Base-by-base conservation (phyloP, 495 filamentous ascomycete genomes). In the Trichoderma virens region DNA sequence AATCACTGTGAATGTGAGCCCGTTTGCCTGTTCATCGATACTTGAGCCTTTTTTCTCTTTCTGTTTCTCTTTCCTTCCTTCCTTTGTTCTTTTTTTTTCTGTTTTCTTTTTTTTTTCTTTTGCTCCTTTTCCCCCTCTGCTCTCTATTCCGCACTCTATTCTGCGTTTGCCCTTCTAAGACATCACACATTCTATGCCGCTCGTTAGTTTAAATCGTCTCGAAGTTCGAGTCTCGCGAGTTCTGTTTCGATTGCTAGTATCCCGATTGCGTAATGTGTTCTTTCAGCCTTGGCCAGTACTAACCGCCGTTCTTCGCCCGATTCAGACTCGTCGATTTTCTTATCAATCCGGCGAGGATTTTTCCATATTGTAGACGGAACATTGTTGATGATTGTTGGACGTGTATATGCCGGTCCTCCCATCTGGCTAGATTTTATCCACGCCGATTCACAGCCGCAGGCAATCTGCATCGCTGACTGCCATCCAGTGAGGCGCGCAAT, bases 401-500 rank as follows among this genome's bases (percentile, higher is more conserved):
- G 79, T 65, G 51, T 69, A 72, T 94, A 97, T 14, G 84, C 84
- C 20, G 92, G 92, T 0, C 92, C 93, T 3, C 90, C 90, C 65
- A 86, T 73, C 63, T 85, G 82, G 0, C 85, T 88, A 13, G 88
- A 84, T 66, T 84, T 86, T 51, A 83, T 79, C 94, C 94, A 98
- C 5, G 86, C 82, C 14, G 82, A 85, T 72, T 97, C 92, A 73
- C 91, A 97, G 2, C 92, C 92, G 56, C 82, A 74, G 13, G 90
- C 89, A 64, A 97, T 91, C 38, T 91, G 82, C 41, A 85, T 80
- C 25, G 91, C 87, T 1, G 86, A 88, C 68, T 91, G 88, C 90
- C 90, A 98, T 0, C 94, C 94, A 0, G 92, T 96, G 41, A 94
- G 76, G 6, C 87, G 86, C 3, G 89, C 83, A 39, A 97, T 85